Evolutionary conservation across 345 rosid genomes (phyloP), one percentile per base, ranked within the genome.

Genomic region (Aethionema arabicum): DNA sequence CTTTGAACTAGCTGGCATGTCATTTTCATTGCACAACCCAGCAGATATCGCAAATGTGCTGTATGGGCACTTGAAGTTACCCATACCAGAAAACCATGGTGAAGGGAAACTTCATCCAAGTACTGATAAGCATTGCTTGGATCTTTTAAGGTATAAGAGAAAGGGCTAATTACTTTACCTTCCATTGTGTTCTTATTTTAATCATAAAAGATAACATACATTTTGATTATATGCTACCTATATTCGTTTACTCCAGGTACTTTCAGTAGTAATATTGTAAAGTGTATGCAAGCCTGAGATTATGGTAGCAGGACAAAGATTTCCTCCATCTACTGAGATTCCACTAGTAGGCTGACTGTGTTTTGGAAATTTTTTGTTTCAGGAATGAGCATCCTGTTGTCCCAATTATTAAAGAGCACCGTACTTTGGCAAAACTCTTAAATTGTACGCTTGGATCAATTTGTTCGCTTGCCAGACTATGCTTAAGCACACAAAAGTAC

Each of bases 11-110:
- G 88, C 95, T 72, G 98, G 97, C 60, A 78, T 83, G 82, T 73
- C 73, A 40, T 92, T 92, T 82, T 92, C 98, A 48, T 70, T 92
- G 52, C 63, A 75, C 75, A 76, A 80, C 56, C 80, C 97, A 33
- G 90, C 98, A 55, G 98, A 92, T 68, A 85, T 92, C 67, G 96
- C 98, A 53, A 84, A 89, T 78, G 85, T 92, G 50, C 81, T 92
- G 43, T 92, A 74, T 74, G 79, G 69, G 66, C 90, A 83, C 74
- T 74, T 91, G 84, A 85, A 88, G 78, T 83, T 88, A 75, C 86
- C 95, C 29, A 57, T 88, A 60, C 96, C 93, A 0, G 78, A 80
- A 68, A 79, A 70, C 52, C 70, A 67, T 21, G 59, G 55, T 61
- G 83, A 82, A 76, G 96, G 95, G 79, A 88, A 86, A 70, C 83